phyloP scores from a whole-genome alignment of 1,284 basidiomycete species.

The Apiotrichum siamense region DNA sequence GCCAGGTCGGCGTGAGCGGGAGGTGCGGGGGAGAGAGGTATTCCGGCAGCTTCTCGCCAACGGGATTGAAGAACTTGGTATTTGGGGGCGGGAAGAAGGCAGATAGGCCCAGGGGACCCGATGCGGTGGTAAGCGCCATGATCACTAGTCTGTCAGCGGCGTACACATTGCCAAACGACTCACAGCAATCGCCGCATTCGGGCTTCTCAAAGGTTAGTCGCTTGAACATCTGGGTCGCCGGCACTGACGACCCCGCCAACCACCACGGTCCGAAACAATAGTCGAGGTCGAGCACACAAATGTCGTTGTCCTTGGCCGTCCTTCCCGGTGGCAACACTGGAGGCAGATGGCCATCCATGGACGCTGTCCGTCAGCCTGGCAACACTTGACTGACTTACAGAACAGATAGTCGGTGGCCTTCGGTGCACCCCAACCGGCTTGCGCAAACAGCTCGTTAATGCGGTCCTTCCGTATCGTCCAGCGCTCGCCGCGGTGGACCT shows the following conservation, averaged over 20 bases:
- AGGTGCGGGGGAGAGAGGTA: conserved; percentile 45
- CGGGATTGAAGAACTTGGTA: conserved; percentile 20
- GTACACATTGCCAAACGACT: conserved; percentile 13
- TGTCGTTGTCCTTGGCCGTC: conserved; percentile 15
- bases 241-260: conserved; percentile 23
- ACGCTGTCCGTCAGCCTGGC: conserved; percentile 16
- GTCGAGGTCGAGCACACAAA: conserved; percentile 35
- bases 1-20: conserved; percentile 49
- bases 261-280: conserved; percentile 45
- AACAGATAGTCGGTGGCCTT: conserved; percentile 36
- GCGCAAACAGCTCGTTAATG: conserved; percentile 25
- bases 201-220: conserved; percentile 50
- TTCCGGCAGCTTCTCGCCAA: not conserved
- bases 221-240: conserved; percentile 50
- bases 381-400: conserved; percentile 21
- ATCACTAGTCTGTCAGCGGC: conserved; percentile 42
- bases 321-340: conserved; percentile 21
- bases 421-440: conserved; percentile 36
- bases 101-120: conserved; percentile 50
- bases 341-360: conserved; percentile 42
- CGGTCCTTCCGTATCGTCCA: conserved; percentile 32
- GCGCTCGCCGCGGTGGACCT: conserved; percentile 36
- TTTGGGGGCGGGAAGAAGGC: conserved; percentile 49
- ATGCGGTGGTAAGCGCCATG: conserved; percentile 50
- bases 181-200: conserved; percentile 53